A percentile compares a stretch with the other conserved stretches of the same genome.
These are phyloP conservation scores for Endocarpon pusillum DNA, from an alignment of 495 filamentous ascomycete genomes.

Conservation along the genomic window DNA sequence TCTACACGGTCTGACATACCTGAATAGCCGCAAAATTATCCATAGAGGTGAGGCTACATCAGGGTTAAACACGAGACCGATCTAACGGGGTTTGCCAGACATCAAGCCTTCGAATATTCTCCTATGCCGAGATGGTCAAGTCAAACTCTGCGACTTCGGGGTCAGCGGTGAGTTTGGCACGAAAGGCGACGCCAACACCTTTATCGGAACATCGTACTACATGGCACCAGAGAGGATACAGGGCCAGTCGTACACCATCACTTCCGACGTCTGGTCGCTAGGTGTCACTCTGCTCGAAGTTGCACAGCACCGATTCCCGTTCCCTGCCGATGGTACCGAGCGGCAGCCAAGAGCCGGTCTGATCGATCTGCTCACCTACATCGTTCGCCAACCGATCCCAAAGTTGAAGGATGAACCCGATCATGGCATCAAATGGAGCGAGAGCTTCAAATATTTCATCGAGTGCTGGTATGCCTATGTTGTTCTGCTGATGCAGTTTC, in stretches of 20 bases:
- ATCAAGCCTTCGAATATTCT: constrained; percentile 98
- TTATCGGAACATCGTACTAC: constrained; percentile 97
- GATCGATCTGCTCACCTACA: constrained; percentile 92
- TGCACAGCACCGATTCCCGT: constrained; percentile 93
- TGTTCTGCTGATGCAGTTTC: background rate
- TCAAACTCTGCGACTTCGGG: constrained; percentile 96
- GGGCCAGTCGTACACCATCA: constrained; percentile 94
- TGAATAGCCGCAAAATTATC: constrained; percentile 94
- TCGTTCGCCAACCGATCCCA: constrained; percentile 87
- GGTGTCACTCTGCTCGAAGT: constrained; percentile 95
- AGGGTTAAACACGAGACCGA: background rate
- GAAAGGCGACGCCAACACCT: constrained; percentile 95
- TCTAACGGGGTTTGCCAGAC: constrained; percentile 29
- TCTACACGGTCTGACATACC: constrained; percentile 82
- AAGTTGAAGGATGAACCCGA: constrained; percentile 88
- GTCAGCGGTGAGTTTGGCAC: constrained; percentile 96
- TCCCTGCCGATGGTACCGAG: constrained; percentile 90
- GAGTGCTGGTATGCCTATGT: constrained; percentile 96
- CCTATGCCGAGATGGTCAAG: constrained; percentile 76
- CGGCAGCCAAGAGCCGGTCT: constrained; percentile 73
- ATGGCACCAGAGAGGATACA: constrained; percentile 98
- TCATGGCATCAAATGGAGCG: constrained; percentile 70
- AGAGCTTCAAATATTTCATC: constrained; percentile 97
- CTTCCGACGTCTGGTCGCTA: constrained; percentile 92
- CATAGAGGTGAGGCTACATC: constrained; percentile 45